phyloP scores from a whole-genome alignment of 2,329 filamentous ascomycete genomes.

The Alternaria sp. region DNA sequence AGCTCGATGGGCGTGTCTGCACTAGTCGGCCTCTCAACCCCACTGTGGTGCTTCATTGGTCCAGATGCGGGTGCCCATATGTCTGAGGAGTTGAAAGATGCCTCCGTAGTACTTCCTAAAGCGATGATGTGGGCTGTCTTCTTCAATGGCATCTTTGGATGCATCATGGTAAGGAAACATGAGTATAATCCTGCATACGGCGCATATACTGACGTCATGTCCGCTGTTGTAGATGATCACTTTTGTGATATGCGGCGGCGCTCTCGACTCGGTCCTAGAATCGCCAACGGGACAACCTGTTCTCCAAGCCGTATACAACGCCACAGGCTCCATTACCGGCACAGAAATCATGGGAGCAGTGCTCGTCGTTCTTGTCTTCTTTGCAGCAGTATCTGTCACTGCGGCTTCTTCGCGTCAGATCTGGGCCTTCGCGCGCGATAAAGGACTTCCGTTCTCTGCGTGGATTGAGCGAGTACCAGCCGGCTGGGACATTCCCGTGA shows the following conservation, averaged over 20 bases:
- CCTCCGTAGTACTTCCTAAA: constrained; percentile 39
- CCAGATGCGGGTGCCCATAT: constrained; percentile 50
- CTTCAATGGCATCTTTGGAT: constrained; percentile 49
- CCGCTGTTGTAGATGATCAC: constrained; percentile 19
- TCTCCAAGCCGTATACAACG: constrained; percentile 37
- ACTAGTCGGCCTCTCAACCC: constrained; percentile 49
- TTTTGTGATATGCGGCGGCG: constrained; percentile 46
- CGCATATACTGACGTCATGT: not conserved
- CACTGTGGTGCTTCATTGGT: constrained; percentile 48
- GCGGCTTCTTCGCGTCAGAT: constrained; percentile 40
- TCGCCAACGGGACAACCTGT: constrained; percentile 29
- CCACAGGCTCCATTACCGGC: constrained; percentile 32
- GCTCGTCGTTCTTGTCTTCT: constrained; percentile 33
- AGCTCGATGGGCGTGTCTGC: constrained; percentile 52
- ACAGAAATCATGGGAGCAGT: constrained; percentile 37
- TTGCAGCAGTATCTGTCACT: constrained; percentile 47
- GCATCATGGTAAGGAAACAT: constrained; percentile 35
- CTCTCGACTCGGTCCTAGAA: constrained; percentile 33
- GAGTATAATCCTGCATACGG: not conserved
- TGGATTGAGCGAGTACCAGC: constrained; percentile 34
- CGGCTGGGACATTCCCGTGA: constrained; percentile 43
- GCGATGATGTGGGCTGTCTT: constrained; percentile 51
- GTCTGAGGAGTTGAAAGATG: constrained; percentile 45
- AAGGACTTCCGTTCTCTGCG: constrained; percentile 32
- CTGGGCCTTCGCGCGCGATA: constrained; percentile 33